Conservation (phyloP, 345 rosid genomes). For the Pseudoturritis turrita region DNA sequence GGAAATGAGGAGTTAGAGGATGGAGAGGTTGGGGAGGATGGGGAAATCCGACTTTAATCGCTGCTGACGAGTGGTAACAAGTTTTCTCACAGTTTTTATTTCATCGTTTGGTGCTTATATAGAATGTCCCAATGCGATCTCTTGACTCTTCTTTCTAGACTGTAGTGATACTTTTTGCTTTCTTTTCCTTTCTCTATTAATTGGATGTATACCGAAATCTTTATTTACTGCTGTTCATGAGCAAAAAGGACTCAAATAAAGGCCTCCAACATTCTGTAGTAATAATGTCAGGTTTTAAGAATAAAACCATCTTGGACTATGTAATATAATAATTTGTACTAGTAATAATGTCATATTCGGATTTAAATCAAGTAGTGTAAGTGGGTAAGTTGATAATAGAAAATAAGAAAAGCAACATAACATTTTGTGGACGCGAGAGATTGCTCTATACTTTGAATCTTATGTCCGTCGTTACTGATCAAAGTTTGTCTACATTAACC, state of each 20-base stretch:
- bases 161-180: not conserved
- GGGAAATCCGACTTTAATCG: constrained; percentile 57
- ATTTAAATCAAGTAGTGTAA: too few species aligned
- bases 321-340: too few species aligned
- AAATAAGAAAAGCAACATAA: too few species aligned
- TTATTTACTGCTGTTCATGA: not conserved
- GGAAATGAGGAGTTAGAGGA: constrained; percentile 85
- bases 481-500: not conserved
- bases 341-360: too few species aligned
- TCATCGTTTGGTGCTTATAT: not conserved
- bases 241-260: too few species aligned
- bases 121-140: not conserved
- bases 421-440: not conserved
- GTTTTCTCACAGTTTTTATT: not conserved
- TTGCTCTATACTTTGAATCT: not conserved
- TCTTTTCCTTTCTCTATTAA: not conserved
- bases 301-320: too few species aligned
- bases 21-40: constrained; percentile 93
- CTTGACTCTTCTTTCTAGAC: not conserved
- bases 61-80: not conserved
- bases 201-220: not conserved
- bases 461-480: not conserved
- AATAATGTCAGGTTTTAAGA: too few species aligned
- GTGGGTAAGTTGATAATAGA: too few species aligned
- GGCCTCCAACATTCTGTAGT: too few species aligned